These are phyloP conservation scores for Penicillium soppii DNA, from an alignment of 495 filamentous ascomycete genomes.

Conservation along the genomic window DNA sequence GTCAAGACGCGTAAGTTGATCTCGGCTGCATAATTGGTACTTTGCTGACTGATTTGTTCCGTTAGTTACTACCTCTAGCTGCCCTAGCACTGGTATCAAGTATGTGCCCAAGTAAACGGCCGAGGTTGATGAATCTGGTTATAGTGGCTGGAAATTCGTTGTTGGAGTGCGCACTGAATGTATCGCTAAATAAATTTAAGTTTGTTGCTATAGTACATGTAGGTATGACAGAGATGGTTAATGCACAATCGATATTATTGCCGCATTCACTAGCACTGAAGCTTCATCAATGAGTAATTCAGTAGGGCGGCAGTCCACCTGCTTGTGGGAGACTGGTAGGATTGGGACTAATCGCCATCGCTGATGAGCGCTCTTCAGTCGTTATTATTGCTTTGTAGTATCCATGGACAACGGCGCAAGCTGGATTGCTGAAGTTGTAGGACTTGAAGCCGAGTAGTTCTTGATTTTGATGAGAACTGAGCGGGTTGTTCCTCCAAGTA, in stretches of 20 bases:
- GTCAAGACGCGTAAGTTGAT: constrained; percentile 44
- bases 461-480: background rate
- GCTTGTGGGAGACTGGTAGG: background rate
- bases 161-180: background rate
- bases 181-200: constrained; percentile 1
- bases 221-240: background rate
- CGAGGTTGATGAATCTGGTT: background rate
- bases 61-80: constrained; percentile 53
- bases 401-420: background rate
- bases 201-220: constrained; percentile 6
- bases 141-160: background rate
- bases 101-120: constrained; percentile 54
- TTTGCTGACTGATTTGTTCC: background rate
- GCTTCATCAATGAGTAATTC: too few relatives aligned
- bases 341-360: background rate
- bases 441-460: background rate
- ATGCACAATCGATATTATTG: too few relatives aligned
- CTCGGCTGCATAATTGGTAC: background rate
- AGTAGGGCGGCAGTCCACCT: background rate
- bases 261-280: too few relatives aligned
- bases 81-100: constrained; percentile 55
- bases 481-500: background rate
- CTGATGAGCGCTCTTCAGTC: background rate
- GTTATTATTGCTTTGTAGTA: background rate
- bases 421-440: background rate